Evolutionary conservation across 2,329 filamentous ascomycete species (phyloP).

Genomic region (Neonectria punicea): DNA sequence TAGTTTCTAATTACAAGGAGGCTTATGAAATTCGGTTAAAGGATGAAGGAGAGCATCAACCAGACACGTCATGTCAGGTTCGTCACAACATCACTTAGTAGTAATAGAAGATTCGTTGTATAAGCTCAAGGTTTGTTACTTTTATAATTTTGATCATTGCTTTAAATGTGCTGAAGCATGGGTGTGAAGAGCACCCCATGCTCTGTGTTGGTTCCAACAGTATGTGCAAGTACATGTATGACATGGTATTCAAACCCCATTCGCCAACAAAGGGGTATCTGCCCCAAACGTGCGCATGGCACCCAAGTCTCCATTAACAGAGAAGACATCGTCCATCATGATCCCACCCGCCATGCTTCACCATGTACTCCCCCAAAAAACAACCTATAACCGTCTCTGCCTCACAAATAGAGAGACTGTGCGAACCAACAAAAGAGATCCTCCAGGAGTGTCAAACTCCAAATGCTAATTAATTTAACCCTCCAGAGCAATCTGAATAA

Average conservation of each 20-base stretch:
- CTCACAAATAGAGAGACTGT: conserved; percentile 22
- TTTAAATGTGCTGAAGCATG: conserved; percentile 20
- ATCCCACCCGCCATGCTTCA: conserved; percentile 27
- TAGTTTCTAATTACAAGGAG: too few relatives aligned
- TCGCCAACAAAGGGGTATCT: conserved; percentile 32
- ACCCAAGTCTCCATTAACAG: conserved; percentile 26
- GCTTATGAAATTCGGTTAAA: too few relatives aligned
- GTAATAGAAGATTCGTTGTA: background rate
- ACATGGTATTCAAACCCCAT: conserved; percentile 38
- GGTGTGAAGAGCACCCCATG: conserved; percentile 25
- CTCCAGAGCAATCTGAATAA: conserved; percentile 52
- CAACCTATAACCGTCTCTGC: conserved; percentile 26
- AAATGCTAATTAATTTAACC: conserved; percentile 35
- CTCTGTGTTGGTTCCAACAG: conserved; percentile 34
- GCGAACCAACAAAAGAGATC: conserved; percentile 38
- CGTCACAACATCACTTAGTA: too few relatives aligned
- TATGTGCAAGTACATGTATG: conserved; percentile 36
- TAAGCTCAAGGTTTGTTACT: background rate
- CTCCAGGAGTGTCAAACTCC: conserved; percentile 24
- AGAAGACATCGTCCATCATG: conserved; percentile 34
- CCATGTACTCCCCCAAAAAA: conserved; percentile 16
- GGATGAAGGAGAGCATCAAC: too few relatives aligned
- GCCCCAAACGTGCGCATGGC: conserved; percentile 20
- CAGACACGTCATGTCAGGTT: background rate
- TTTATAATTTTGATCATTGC: conserved; percentile 1